Percentiles rank a stretch among this genome's conserved stretches.
phyloP scores from a whole-genome alignment of 2,329 filamentous ascomycete species.

The Xylogone sp. region DNA sequence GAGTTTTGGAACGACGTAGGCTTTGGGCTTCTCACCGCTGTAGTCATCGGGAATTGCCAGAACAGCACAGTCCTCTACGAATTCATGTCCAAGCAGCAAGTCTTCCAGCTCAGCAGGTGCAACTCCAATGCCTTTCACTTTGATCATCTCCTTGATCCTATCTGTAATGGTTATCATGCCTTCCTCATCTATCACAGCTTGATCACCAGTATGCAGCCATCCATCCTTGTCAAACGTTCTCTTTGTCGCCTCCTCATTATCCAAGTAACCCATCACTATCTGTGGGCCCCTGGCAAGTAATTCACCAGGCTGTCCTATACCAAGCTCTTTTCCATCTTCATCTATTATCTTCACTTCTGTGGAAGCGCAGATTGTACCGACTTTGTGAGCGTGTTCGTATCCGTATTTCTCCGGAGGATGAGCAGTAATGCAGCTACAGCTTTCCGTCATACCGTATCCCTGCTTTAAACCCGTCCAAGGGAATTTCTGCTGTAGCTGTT shows the following conservation, averaged over 20 bases:
- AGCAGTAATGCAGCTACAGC: constrained; percentile 58
- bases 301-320: constrained; percentile 47
- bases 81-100: constrained; percentile 51
- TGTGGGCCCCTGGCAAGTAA: constrained; percentile 43
- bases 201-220: constrained; percentile 15
- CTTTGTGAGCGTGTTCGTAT: constrained; percentile 54
- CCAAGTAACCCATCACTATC: constrained; percentile 14
- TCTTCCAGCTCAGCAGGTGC: constrained; percentile 63
- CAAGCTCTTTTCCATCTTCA: constrained; percentile 49
- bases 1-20: constrained; percentile 47
- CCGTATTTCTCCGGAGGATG: constrained; percentile 52
- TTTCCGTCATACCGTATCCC: constrained; percentile 67
- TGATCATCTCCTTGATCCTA: constrained; percentile 66
- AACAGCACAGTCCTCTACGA: constrained; percentile 55
- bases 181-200: constrained; percentile 10
- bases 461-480: constrained; percentile 60
- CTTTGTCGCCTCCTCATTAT: constrained; percentile 9
- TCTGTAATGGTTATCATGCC: constrained; percentile 45
- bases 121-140: constrained; percentile 60
- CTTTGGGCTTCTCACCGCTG: constrained; percentile 53
- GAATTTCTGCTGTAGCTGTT: constrained; percentile 51
- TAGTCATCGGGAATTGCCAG: constrained; percentile 50
- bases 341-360: constrained; percentile 59
- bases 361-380: constrained; percentile 52
- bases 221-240: constrained; percentile 9